These are phyloP conservation scores for Mortierella claussenii DNA, from an alignment of 192 early-diverging fungal species.

Conservation along the genomic window DNA sequence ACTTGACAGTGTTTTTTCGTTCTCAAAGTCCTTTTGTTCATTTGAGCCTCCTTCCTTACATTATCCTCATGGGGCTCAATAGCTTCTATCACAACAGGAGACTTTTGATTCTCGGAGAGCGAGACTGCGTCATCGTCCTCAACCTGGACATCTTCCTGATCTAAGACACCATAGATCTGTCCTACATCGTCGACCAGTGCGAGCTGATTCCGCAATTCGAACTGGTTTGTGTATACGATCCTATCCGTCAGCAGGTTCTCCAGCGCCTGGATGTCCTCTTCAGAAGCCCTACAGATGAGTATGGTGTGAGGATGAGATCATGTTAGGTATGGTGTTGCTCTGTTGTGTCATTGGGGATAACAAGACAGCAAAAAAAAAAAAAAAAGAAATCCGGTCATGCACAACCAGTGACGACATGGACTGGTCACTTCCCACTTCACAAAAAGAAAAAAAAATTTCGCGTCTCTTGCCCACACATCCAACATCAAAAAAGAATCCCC, in stretches of 20 bases:
- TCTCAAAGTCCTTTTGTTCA: neutral
- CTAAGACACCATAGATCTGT: constrained; percentile 35
- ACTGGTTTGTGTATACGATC: constrained; percentile 47
- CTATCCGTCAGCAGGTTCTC: constrained; percentile 41
- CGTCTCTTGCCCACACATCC: neutral
- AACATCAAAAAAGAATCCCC: neutral
- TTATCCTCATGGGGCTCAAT: constrained; percentile 22
- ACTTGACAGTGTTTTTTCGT: neutral
- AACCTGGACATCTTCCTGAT: constrained; percentile 31
- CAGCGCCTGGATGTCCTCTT: constrained; percentile 11
- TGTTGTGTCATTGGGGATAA: too few species aligned
- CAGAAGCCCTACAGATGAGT: constrained; percentile 5
- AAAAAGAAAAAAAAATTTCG: neutral
- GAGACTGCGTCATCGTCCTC: constrained; percentile 41
- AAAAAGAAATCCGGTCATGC: too few species aligned
- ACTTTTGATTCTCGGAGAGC: constrained; percentile 36
- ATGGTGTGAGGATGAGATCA: too few species aligned
- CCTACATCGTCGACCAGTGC: constrained; percentile 48
- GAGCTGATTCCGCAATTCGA: constrained; percentile 32
- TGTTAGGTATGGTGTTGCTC: too few species aligned
- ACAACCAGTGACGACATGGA: too few species aligned
- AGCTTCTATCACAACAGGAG: constrained; percentile 38
- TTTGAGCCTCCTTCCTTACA: too few species aligned
- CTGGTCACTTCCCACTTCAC: too few species aligned
- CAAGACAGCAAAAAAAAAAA: too few species aligned